These are phyloP conservation scores for Tulasnella sp. DNA, from an alignment of 768 basidiomycete species.

Conservation along the genomic window DNA sequence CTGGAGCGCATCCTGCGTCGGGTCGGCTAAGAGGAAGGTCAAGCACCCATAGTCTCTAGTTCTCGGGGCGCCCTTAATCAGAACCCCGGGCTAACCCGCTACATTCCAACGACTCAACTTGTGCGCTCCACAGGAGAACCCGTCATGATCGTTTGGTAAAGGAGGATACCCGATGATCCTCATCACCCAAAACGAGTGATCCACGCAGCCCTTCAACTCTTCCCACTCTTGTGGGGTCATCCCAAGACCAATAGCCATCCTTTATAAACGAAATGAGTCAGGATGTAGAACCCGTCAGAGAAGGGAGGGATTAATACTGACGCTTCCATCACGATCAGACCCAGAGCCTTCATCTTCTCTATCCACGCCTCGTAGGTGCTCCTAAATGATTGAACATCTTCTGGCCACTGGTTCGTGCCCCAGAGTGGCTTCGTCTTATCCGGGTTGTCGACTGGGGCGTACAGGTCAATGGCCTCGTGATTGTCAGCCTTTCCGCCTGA, in stretches of 20 bases:
- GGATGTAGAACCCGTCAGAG: background rate
- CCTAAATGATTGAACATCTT: constrained; percentile 47
- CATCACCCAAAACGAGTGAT: constrained; percentile 89
- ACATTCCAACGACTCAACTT: constrained; percentile 46
- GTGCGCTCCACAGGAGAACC: constrained; percentile 87
- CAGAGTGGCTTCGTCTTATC: constrained; percentile 68
- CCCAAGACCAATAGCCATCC: constrained; percentile 78
- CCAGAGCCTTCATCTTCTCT: constrained; percentile 79
- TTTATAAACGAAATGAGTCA: constrained; percentile 33
- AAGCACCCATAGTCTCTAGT: constrained; percentile 84
- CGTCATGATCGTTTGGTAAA: constrained; percentile 70
- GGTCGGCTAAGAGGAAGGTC: constrained; percentile 86
- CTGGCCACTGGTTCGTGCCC: constrained; percentile 88
- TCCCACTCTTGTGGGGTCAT: constrained; percentile 67
- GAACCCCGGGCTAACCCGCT: background rate
- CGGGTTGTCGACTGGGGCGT: constrained; percentile 63
- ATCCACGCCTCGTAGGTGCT: constrained; percentile 70
- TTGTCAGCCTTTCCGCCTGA: constrained; percentile 36
- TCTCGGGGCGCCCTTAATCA: background rate
- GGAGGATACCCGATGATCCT: constrained; percentile 87
- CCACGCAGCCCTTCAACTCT: constrained; percentile 61
- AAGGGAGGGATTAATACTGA: constrained; percentile 38
- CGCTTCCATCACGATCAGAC: constrained; percentile 83
- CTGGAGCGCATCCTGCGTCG: constrained; percentile 74
- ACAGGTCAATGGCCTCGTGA: constrained; percentile 82